Evolutionary conservation across 2,329 filamentous ascomycete species (phyloP), one percentile per base, ranked within the genome.

Genomic region (Lachnellula occidentalis): DNA sequence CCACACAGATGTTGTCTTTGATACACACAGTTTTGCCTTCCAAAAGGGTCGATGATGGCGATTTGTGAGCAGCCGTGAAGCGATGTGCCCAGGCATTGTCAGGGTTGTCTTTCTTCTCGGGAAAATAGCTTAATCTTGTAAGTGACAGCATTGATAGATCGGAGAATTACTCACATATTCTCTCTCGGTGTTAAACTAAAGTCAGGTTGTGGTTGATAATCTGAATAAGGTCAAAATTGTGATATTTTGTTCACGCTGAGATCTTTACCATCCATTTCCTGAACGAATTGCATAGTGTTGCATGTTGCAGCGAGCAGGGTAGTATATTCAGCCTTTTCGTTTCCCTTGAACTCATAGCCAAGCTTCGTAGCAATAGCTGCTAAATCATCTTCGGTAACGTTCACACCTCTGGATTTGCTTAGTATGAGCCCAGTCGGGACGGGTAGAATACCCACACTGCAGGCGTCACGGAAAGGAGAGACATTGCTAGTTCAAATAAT

Each of bases 1-100:
- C 77, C 1, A 82, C 77, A 3, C 76, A 74, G 37, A 81, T 76
- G 31, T 77, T 78, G 58, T 82, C 79, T 61, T 82, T 82, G 14
- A 82, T 57, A 54, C 76, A 78, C 3, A 80, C 61, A 0, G 72
- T 75, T 48, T 76, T 80, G 0, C 73, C 75, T 50, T 58, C 67
- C n/a, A 78, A 54, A 9, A 60, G 27, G 21, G 50, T 41, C 5
- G 55, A 55, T 15, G 42, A 17, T 11, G 61, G 59, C 15, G 55
- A 53, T 42, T 61, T 60, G 37, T 60, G 57, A 11, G 50, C 34
- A 8, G 60, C 36, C 24, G 51, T 37, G 21, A 61, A 61, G 6
- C 54, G 55, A 22, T 57, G 55, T 9, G 53, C 57, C 61, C 59
- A 63, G 4, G 57, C 57, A 46, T 60, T 60, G 41, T 58, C 55